phyloP scores from a whole-genome alignment of 805 yeast genomes.

The Cyberlindnera nakhonratchasimensis region DNA sequence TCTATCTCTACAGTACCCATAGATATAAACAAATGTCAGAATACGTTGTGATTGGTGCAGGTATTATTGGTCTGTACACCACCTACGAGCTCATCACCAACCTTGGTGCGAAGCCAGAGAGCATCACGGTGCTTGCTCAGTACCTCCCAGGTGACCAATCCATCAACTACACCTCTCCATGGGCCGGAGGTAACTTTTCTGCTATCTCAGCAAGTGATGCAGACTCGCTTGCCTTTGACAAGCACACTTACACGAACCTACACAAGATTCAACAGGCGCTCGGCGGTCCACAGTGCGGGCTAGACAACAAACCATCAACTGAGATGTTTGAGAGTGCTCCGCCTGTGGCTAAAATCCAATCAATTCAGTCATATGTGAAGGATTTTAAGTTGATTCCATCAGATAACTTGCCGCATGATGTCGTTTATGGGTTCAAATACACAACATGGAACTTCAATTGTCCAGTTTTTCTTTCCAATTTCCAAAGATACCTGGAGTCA shows the following conservation, averaged over 20 bases:
- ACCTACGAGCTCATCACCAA: conserved; percentile 45
- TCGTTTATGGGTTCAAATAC: conserved; percentile 49
- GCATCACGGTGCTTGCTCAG: conserved; percentile 59
- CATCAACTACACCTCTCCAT: conserved; percentile 71
- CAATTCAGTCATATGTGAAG: conserved; percentile 46
- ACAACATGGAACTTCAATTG: conserved; percentile 70
- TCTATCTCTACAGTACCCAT: too few species aligned
- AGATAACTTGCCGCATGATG: conserved; percentile 47
- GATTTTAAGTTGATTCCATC: conserved; percentile 38
- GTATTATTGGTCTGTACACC: conserved; percentile 67
- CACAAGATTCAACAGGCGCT: conserved; percentile 39
- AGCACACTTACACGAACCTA: conserved; percentile 52
- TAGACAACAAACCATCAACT: conserved; percentile 49
- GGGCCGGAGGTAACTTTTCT: conserved; percentile 69
- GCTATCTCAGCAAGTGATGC: conserved; percentile 57
- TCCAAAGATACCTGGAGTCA: conserved; percentile 41
- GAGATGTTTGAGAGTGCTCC: conserved; percentile 58
- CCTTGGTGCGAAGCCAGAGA: conserved; percentile 35
- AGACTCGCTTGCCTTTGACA: conserved; percentile 49
- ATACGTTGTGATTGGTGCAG: conserved; percentile 46
- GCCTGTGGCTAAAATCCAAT: conserved; percentile 41
- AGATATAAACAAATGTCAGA: too few species aligned
- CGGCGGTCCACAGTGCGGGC: conserved; percentile 47
- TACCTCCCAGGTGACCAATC: conserved; percentile 78
- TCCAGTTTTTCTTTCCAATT: conserved; percentile 52